Evolutionary conservation across 495 filamentous ascomycete species (phyloP), one percentile per base, ranked within the genome.

Genomic region (Aspergillus leporis): DNA sequence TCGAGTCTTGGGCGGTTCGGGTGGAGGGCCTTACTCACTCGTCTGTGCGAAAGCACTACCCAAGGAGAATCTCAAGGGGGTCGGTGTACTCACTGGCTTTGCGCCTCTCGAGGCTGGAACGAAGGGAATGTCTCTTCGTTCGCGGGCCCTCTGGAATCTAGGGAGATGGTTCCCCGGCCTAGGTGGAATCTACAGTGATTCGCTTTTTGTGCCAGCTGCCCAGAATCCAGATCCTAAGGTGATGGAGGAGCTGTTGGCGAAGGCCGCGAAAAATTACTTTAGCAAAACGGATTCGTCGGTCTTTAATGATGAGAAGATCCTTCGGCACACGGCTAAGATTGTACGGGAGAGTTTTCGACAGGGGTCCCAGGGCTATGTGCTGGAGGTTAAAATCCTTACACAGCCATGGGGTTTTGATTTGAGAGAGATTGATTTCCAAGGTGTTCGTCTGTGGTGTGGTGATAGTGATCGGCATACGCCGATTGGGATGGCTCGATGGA

Each of bases 21-120:
- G 79, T 2, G 81, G 81, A 1, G 72, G 67, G 1, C 79, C 79
- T 1, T 82, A 77, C 56, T 76, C 72, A 4, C 55, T 81, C 14
- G 80, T 80, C 0, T 82, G 78, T 54, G 74, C 73, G 16, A 54
- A 71, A 18, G 53, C 48, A 13, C 51, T 82, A 3, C 71, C 75
- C 23, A 54, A 54, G 0, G 60, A 69, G 3, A 70, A 61, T 59
- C 45, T 80, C 18, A 61, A 65, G 5, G 70, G 59, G 4, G 73
- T 74, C 0, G 73, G 68, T 4, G 62, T 80, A 8, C 14, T 79
- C 4, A 68, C 68, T 6, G 77, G 75, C 21, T 62, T 64, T 16
- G 64, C 62, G 3, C 67, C 73, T 5, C 74, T 66, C 66, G 58
- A 58, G 19, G 66, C 64, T 6, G 74, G 73, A 8, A 56, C 54